Base-by-base conservation (phyloP, 2,329 filamentous ascomycete genomes). In the Botrytis cinerea region DNA sequence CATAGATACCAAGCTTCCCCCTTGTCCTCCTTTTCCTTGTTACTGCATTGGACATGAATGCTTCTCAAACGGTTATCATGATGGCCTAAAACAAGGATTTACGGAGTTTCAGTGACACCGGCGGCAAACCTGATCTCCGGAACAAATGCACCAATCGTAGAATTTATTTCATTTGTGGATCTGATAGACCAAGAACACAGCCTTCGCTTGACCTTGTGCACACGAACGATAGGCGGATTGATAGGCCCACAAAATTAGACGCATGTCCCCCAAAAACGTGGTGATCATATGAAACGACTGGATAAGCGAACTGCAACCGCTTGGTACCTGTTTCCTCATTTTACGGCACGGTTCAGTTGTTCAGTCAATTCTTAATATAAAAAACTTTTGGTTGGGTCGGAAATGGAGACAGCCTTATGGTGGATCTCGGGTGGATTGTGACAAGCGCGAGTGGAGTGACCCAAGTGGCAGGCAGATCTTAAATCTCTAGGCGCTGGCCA, bases 171-270 rank as follows among this genome's bases (percentile, higher is more conserved):
- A 12, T 69, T 32, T 4, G 38, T 43, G 66, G 66, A 43, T 7
- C 35, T 32, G 12, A 12, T 38, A 14, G 48, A 43, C 25, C 48
- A 57, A 20, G n/a, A 68, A 68, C 66, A 69, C 38, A 32, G 35
- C n/a, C 48, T 69, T 69, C 38, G 66, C 66, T 45, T 69, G 16
- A n/a, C 48, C 66, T 28, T 28, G 66, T 10, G 25, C 38, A 43
- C 51, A 57, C 9, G 35, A 20, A 43, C 35, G 38, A 57, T 32
- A 45, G 38, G 48, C 48, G 66, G 66, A 57, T 69, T 57, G 66
- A 69, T 69, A 57, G 66, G 66, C 51, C 66, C 66, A 69, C 48
- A 57, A 32, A 69, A 57, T 69, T 68, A 69, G 66, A 69, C 66
- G 66, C 66, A 69, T 69, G 6, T 25, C n/a, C 48, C 48, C 48